Conservation (phyloP, 257 asterid species). For the Linderniella brevidens region DNA sequence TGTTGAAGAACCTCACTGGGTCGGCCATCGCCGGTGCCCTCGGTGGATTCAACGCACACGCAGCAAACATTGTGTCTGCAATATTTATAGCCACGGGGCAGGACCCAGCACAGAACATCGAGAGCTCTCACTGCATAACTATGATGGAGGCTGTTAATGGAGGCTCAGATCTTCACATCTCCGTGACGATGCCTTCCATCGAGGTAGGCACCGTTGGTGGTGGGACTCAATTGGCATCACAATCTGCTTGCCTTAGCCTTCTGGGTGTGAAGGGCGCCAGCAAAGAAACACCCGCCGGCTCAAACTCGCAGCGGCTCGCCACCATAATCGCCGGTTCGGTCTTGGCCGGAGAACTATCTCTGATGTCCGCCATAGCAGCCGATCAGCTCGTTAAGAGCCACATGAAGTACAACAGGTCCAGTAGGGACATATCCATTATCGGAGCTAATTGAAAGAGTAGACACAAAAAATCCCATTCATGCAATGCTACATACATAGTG, state of each 20-base stretch:
- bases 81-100: conserved; percentile 5
- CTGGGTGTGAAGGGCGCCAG: background rate
- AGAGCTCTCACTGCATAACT: conserved; percentile 9
- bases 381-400: background rate
- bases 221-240: conserved; percentile 1
- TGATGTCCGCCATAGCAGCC: background rate
- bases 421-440: background rate
- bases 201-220: background rate
- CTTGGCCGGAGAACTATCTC: conserved; percentile 1
- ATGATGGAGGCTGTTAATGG: conserved; percentile 1
- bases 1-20: conserved; percentile 9
- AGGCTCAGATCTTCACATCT: background rate
- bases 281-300: background rate
- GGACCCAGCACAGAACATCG: conserved; percentile 6
- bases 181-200: background rate
- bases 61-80: conserved; percentile 7
- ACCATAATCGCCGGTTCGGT: background rate
- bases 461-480: too few relatives aligned
- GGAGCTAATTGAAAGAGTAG: too few relatives aligned
- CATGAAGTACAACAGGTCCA: background rate
- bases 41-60: conserved; percentile 9
- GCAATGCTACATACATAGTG: too few relatives aligned
- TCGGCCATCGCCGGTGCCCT: conserved; percentile 6
- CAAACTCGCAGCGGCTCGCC: background rate
- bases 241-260: background rate